Conservation (phyloP, 23 red algal genomes). For the Gracilariopsis chorda region DNA sequence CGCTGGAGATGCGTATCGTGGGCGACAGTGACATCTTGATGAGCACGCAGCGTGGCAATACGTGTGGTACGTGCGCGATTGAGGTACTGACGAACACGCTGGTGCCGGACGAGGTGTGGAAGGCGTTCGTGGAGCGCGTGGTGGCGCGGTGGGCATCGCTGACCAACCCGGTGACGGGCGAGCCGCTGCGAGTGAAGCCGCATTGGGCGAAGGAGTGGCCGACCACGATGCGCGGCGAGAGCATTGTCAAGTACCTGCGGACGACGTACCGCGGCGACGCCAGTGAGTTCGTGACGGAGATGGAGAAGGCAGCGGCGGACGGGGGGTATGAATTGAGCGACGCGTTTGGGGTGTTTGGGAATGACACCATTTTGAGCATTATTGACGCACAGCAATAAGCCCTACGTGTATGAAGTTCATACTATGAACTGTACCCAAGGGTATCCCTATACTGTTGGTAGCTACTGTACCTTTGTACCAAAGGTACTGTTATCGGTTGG, state of each 20-base stretch:
- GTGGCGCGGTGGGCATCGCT: not conserved
- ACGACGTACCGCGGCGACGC: not conserved
- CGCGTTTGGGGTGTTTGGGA: not conserved
- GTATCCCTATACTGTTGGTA: no score
- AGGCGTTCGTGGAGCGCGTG: not conserved
- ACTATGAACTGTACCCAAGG: no score
- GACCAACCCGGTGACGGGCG: not conserved
- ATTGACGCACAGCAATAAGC: no score
- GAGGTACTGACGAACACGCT: no score
- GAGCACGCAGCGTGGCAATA: not conserved
- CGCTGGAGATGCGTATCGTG: not conserved
- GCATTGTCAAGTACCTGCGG: not conserved
- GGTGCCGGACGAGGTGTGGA: not conserved
- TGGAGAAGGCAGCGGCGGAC: not conserved
- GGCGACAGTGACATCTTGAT: not conserved
- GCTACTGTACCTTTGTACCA: no score
- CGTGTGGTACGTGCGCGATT: not conserved
- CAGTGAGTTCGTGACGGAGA: not conserved
- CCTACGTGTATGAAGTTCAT: no score
- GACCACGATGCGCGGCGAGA: not conserved
- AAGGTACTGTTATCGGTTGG: no score
- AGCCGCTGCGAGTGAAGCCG: not conserved
- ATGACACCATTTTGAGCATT: constrained; percentile 6
- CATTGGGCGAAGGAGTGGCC: constrained; percentile 44
- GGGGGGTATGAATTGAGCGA: not conserved